Evolutionary conservation across 2,329 filamentous ascomycete species (phyloP), one percentile per base, ranked within the genome.

Genomic region (Pseudogymnoascus sp.): DNA sequence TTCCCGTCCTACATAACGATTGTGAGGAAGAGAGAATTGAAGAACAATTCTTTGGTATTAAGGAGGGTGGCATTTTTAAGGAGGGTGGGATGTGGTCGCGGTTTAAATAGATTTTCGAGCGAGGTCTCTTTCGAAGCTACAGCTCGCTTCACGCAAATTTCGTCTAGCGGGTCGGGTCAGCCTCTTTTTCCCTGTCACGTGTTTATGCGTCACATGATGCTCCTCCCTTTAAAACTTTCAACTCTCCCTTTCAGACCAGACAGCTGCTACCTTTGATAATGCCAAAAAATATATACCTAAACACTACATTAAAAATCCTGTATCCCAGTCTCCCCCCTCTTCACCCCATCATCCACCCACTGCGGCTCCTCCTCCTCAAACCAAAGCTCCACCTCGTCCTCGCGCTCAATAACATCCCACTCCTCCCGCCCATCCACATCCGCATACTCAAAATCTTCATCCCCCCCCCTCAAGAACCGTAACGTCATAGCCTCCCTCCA

Each of bases 291-390:
- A n/a, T n/a, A n/a, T n/a, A n/a, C n/a, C n/a, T n/a, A n/a, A n/a
- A 18, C 6, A 38, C 12, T 60, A 58, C 5, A 56, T 67, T 60
- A 72, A 60, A 70, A 72, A 61, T 72, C 70, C 59, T 71, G 70
- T 48, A 72, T 65, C 3, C 70, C 70, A 30, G 70, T 72, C 61
- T 72, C 70, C 28, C 70, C 69, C 38, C 65, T 62, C 28, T 59
- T 52, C 23, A 58, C 61, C 19, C 35, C 62, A 19, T 57, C 62
- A 7, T 28, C 63, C 37, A 67, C 60, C 67, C 69, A 71, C 52
- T 65, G 64, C 21, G 69, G 69, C 60, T 71, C 69, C 61, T 72
- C 70, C 15, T 70, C 68, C 13, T 71, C 69, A 68, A 72, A 72
- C 68, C 68, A 72, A 57, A 60, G 63, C 39, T 72, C 70, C 60